These are phyloP conservation scores for Candida chauliodis DNA, from an alignment of 805 yeast genomes.

Conservation along the genomic window DNA sequence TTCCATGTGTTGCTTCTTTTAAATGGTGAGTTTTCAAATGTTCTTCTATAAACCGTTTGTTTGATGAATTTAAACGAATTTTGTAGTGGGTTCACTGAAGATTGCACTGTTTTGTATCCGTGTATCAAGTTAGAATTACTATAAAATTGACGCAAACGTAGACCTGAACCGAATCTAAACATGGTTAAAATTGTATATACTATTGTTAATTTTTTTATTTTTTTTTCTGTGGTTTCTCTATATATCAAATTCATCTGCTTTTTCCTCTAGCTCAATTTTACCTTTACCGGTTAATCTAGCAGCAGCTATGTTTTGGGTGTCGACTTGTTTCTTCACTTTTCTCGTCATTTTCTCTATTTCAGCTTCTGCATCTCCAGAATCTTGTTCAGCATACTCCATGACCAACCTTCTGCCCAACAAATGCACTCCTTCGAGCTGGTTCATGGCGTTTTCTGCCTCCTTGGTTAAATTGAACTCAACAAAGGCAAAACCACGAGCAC, in stretches of 20 bases:
- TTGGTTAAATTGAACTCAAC: conserved; percentile 82
- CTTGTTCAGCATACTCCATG: conserved; percentile 86
- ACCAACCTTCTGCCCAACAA: conserved; percentile 92
- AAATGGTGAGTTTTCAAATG: conserved; percentile 7
- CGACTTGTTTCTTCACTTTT: conserved; percentile 78
- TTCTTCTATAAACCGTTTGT: conserved; percentile 3
- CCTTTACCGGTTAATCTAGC: conserved; percentile 69
- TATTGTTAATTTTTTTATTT: too few relatives aligned
- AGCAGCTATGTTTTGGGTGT: conserved; percentile 70
- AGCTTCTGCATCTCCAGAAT: conserved; percentile 78
- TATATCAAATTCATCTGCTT: conserved; percentile 22
- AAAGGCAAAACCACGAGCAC: conserved; percentile 97
- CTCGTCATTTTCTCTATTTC: conserved; percentile 88
- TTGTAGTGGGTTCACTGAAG: conserved; percentile 12
- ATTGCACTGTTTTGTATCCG: conserved; percentile 11
- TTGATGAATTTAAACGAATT: conserved; percentile 2
- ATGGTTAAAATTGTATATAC: too few relatives aligned
- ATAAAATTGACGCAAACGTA: conserved; percentile 11
- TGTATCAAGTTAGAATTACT: too few relatives aligned
- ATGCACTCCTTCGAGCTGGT: conserved; percentile 92
- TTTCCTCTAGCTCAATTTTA: conserved; percentile 63
- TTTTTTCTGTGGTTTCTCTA: too few relatives aligned
- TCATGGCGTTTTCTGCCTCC: conserved; percentile 94
- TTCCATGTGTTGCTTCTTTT: conserved; percentile 24
- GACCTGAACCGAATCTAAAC: not conserved